phyloP scores from a whole-genome alignment of 352 stramenopile species.

The Globisporangium megalacanthum region DNA sequence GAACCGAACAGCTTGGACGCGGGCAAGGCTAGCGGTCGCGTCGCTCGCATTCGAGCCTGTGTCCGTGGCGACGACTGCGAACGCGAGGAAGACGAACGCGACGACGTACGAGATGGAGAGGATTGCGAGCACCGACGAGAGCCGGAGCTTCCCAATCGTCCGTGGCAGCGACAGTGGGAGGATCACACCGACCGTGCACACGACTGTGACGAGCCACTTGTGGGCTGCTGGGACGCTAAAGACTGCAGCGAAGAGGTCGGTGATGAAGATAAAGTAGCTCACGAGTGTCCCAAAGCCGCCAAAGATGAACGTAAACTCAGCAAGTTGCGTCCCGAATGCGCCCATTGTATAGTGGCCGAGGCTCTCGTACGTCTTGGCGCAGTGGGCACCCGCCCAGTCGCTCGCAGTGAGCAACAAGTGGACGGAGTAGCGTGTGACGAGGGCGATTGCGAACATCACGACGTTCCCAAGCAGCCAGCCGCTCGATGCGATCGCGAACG shows the following conservation, averaged over 20 bases:
- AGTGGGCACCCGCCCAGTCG: conserved; percentile 48
- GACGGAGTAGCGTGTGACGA: conserved; percentile 74
- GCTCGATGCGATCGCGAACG: conserved; percentile 67
- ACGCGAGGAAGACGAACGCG: conserved; percentile 48
- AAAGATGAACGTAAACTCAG: conserved; percentile 83
- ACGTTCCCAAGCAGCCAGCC: conserved; percentile 61
- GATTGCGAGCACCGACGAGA: conserved; percentile 57
- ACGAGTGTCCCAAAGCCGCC: conserved; percentile 76
- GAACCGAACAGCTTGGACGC: conserved; percentile 42
- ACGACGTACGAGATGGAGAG: conserved; percentile 70
- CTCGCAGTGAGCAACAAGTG: conserved; percentile 59
- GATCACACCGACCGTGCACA: conserved; percentile 31
- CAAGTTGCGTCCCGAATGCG: conserved; percentile 42
- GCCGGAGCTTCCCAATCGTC: conserved; percentile 51
- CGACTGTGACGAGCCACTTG: conserved; percentile 58
- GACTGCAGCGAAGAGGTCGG: conserved; percentile 54
- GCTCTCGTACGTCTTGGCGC: conserved; percentile 72
- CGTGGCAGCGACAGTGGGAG: conserved; percentile 58
- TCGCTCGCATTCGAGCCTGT: not conserved
- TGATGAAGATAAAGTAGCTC: conserved; percentile 82
- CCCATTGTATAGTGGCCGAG: conserved; percentile 73
- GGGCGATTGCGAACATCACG: conserved; percentile 66
- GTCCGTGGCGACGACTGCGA: conserved; percentile 22
- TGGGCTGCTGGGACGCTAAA: conserved; percentile 22
- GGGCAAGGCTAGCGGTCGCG: conserved; percentile 19